Evolutionary conservation across 2,329 filamentous ascomycete genomes (phyloP).

Genomic region (Achaetomium macrosporum): DNA sequence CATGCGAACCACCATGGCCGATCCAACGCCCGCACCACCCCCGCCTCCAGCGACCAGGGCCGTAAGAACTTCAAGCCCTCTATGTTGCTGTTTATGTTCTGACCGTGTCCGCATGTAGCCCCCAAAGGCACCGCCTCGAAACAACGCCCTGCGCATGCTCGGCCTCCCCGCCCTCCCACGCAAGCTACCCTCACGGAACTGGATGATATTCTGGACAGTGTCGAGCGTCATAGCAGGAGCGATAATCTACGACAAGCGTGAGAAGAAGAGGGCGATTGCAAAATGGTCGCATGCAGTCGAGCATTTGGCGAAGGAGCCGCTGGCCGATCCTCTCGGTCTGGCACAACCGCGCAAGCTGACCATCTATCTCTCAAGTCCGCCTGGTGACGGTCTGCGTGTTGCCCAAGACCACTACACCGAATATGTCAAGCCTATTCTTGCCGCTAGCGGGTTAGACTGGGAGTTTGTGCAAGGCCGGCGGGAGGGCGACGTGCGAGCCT

Average conservation of each 20-base stretch:
- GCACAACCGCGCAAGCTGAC: conserved; percentile 73
- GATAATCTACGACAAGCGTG: conserved; percentile 84
- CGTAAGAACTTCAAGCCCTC: conserved; percentile 9
- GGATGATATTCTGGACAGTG: conserved; percentile 89
- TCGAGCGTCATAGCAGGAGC: conserved; percentile 72
- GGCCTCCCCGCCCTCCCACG: conserved; percentile 78
- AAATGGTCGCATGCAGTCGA: conserved; percentile 85
- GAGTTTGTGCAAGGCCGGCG: conserved; percentile 88
- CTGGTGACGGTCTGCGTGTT: conserved; percentile 73
- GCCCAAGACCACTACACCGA: conserved; percentile 95
- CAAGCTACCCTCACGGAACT: conserved; percentile 89
- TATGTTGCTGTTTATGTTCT: not conserved
- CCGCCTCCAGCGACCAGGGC: conserved; percentile 12
- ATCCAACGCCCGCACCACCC: conserved; percentile 15
- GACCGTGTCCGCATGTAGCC: conserved; percentile 11
- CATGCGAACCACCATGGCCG: conserved; percentile 20
- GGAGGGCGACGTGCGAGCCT: conserved; percentile 87
- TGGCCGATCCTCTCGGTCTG: conserved; percentile 52
- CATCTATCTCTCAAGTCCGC: conserved; percentile 78
- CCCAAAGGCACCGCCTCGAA: conserved; percentile 37
- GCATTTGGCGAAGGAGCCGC: conserved; percentile 70
- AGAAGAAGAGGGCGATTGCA: conserved; percentile 77
- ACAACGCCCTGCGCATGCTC: conserved; percentile 71
- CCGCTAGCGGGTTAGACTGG: conserved; percentile 88
- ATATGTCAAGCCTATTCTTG: conserved; percentile 89